Evolutionary conservation across 2,329 filamentous ascomycete genomes (phyloP), one percentile per base, ranked within the genome.

Genomic region (Talaromyces amestolkiae): DNA sequence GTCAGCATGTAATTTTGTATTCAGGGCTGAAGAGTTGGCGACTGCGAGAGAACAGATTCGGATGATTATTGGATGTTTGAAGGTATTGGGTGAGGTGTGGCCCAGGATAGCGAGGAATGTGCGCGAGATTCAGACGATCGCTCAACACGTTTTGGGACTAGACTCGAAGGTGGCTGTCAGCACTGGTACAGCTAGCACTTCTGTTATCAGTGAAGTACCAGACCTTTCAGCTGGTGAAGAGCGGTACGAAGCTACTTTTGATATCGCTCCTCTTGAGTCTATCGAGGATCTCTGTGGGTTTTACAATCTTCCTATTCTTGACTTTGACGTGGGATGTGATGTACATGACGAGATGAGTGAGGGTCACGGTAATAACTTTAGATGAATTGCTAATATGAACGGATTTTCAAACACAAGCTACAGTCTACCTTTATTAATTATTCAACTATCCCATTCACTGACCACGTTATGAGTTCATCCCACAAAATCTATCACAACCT

Each of bases 31-130:
- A 31, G 71, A 78, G 17, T 67, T 80, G 5, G 68, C 72, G 0
- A 71, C 77, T 1, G 78, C 78, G n/a, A 71, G 80, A 65, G 74
- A 78, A 27, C 79, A 81, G 68, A 78, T 81, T 24, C 75, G 78
- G 5, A 73, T 81, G 71, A 77, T 69, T 4, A 76, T 81, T n/a
- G 79, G 79, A 0, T 81, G 75, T 64, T 71, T 81, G 9, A 76
- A 75, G 66, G 68, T 70, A 3, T 43, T 81, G 54, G 78, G 72
- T 1, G 71, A 74, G 7, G n/a, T 78, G 1, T 81, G 80, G 80
- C 74, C 78, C 0, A 69, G 75, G 37, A 75, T 73, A 5, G 72
- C 73, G 0, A 74, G 71, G 59, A 79, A 77, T 65, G 72, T 81
- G 0, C 64, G 70, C 15, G 79, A 81, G 67, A 74, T 81, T 2